Base-by-base conservation (phyloP, 192 early-diverging fungal species). In the Jimgerdemannia lactiflua region DNA sequence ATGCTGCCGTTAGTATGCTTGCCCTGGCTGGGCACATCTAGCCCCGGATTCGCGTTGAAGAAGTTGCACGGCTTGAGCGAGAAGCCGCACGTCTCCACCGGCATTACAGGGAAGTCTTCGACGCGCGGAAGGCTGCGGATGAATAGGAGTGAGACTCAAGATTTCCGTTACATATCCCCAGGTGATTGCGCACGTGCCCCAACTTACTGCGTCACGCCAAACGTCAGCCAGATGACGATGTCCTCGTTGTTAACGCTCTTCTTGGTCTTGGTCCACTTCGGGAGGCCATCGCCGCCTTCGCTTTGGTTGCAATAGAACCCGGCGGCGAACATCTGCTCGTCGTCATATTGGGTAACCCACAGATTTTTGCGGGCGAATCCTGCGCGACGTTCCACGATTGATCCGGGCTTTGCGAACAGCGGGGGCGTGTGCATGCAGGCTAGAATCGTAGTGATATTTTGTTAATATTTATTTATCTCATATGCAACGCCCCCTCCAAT, bases 51-150 rank as follows among this genome's bases (percentile, higher is more conserved):
- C 42, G 68, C 65, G 18, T 74, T 73, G 72, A 82, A 82, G 74
- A 82, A 82, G 64, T 82, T 82, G 65, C 66, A 70, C 42, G 81
- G 81, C 67, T 78, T 74, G 77, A 82, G 78, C 63, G 19, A 66
- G 74, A 82, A 78, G 71, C 81, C 81, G 72, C 77, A 79, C 20
- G 59, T 65, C 66, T 82, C 81, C 9, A 78, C 77, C 39, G 77
- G 77, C 81, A 82, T 82, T 39, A 82, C 68, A 69, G 81, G 81
- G 67, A 79, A 78, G 65, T 82, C 81, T 71, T 82, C 81, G 17
- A 76, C 77, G 70, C 81, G 74, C 29, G 29, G 29, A 29, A 29
- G 29, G 29, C 29, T 29, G 29, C 29, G 29, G 29, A 29, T 29
- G 29, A 29, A 29, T 29, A 29, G 1, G 29, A 29, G 29, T 29